phyloP scores from a whole-genome alignment of 2,329 filamentous ascomycete genomes.

The Beauveria brongniartii region DNA sequence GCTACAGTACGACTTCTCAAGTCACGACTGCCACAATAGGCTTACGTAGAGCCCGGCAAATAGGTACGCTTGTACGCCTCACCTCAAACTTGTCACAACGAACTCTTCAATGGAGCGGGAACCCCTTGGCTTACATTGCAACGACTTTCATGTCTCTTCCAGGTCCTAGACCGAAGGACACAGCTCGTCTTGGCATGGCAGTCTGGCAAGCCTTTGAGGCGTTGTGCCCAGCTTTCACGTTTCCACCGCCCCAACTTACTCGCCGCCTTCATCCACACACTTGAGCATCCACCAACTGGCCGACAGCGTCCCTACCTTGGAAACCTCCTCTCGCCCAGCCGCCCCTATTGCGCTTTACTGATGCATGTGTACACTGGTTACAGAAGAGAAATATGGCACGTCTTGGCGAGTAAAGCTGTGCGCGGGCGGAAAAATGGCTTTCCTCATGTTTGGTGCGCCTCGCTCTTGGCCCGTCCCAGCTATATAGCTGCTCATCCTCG shows the following conservation, averaged over 20 bases:
- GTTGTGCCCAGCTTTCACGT: neutral
- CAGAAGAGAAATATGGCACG: neutral
- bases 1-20: too few species aligned
- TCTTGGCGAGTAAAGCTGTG: neutral
- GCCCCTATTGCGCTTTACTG: neutral
- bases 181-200: constrained; percentile 4
- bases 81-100: neutral
- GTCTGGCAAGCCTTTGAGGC: neutral
- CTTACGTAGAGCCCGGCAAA: neutral
- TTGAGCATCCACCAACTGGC: neutral
- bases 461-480: neutral
- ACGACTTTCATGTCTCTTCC: neutral
- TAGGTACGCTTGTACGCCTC: neutral
- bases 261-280: constrained; percentile 1
- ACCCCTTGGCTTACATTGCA: neutral
- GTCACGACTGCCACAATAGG: neutral
- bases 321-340: neutral
- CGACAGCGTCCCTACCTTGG: neutral
- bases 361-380: neutral
- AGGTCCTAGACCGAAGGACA: constrained; percentile 3
- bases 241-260: constrained; percentile 4
- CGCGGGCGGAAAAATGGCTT: neutral
- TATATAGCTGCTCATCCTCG: constrained; percentile 7
- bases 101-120: neutral
- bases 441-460: neutral